Conservation (phyloP, 306 rosid genomes). For the Parietaria judaica region DNA sequence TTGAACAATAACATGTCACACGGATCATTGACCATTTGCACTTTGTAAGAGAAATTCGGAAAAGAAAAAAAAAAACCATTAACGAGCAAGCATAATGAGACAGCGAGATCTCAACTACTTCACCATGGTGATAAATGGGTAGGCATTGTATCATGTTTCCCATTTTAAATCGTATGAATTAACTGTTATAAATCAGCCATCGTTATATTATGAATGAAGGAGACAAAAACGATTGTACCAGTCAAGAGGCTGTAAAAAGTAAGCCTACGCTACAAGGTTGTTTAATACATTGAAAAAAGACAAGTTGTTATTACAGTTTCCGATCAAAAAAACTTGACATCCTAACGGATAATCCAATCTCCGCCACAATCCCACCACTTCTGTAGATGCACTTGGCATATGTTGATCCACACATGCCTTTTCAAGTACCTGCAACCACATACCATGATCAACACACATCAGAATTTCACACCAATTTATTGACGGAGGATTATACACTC, state of each 20-base stretch:
- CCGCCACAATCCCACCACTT: constrained; percentile 18
- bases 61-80: too few relatives aligned
- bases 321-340: constrained; percentile 7
- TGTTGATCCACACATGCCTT: constrained; percentile 34
- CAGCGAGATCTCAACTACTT: too few relatives aligned
- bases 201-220: neutral
- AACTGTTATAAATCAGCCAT: too few relatives aligned
- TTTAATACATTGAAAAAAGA: neutral
- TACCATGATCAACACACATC: neutral
- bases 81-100: too few relatives aligned
- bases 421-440: constrained; percentile 72
- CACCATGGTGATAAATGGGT: too few relatives aligned
- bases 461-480: too few relatives aligned
- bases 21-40: too few relatives aligned
- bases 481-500: too few relatives aligned
- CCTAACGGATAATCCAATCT: constrained; percentile 6
- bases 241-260: constrained; percentile 1
- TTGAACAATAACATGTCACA: too few relatives aligned
- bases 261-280: constrained; percentile 1
- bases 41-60: too few relatives aligned
- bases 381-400: constrained; percentile 22
- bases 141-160: too few relatives aligned
- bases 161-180: too few relatives aligned
- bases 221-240: neutral
- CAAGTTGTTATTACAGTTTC: constrained; percentile 9